These are phyloP conservation scores for Arthrobotrys musiformis DNA, from an alignment of 2,329 filamentous ascomycete genomes.

Conservation along the genomic window DNA sequence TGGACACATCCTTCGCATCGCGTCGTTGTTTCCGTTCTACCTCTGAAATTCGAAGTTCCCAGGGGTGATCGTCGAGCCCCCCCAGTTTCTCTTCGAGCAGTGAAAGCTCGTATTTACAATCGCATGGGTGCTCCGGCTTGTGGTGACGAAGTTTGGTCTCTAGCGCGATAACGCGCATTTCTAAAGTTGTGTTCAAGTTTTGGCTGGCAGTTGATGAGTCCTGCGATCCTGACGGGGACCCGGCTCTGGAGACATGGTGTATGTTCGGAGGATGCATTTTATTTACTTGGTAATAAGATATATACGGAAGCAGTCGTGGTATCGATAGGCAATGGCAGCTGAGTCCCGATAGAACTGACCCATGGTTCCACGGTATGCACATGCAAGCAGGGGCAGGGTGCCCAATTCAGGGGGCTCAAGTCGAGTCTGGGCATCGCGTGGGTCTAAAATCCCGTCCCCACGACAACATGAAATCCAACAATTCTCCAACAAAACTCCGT, in stretches of 20 bases:
- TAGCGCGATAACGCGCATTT: conserved; percentile 41
- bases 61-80: conserved; percentile 28
- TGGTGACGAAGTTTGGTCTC: conserved; percentile 49
- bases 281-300: background rate
- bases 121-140: conserved; percentile 46
- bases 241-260: background rate
- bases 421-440: background rate
- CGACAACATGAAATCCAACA: conserved; percentile 17
- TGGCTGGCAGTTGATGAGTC: background rate
- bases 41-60: conserved; percentile 17
- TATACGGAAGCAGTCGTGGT: background rate
- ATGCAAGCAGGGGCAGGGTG: conserved; percentile 15
- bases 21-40: conserved; percentile 27
- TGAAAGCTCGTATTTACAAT: conserved; percentile 51
- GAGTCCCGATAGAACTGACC: background rate
- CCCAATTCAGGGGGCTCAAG: background rate
- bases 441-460: conserved; percentile 1
- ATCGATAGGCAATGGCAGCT: too few relatives aligned
- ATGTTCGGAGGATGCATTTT: background rate
- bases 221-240: background rate
- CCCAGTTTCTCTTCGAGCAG: conserved; percentile 46
- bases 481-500: background rate
- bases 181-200: conserved; percentile 6
- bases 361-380: conserved; percentile 14
- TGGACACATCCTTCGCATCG: conserved; percentile 22